Base-by-base conservation (phyloP, 345 rosid species). In the Fremontodendron californicum region DNA sequence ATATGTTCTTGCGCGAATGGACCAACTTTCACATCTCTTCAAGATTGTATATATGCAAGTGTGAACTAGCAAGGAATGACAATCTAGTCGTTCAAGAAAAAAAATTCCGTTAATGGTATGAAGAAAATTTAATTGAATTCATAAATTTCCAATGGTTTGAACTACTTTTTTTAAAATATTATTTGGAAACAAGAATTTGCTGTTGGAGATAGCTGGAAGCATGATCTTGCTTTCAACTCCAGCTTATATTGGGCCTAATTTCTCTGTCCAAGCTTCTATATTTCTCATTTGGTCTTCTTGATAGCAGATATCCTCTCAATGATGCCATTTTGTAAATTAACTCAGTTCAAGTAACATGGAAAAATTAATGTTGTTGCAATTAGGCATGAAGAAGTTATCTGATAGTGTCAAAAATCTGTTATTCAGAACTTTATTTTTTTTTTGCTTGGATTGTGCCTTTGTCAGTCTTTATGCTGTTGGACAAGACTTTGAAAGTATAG, bases 1-100 rank as follows among this genome's bases (percentile, higher is more conserved):
- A 74, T 75, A 37, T 79, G 57, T 77, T 55, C 78, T 71, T 29
- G 48, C 48, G 16, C 76, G 51, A 71, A 39, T n/a, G 70, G 27
- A 74, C 78, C 78, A 74, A 42, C n/a, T 49, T 74, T 64, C 58
- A 15, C 33, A 31, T 66, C 13, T 72, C 31, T 43, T 58, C 16
- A 46, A 35, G 69, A 48, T 75, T 29, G 57, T 43, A 3, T 15
- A 45, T 29, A 29, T 40, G 51, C 49, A 23, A 42, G 33, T 21
- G 39, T 18, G 21, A 75, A 25, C 33, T 31, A 13, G 21, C 31
- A 55, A 9, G 3, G 31, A 9, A 55, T 23, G 37, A 54, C 40
- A 4, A 10, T 12, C 15, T 29, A 7, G 65, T 37, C 2, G 10
- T 39, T 25, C 37, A 8, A 37, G 10, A 13, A 19, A 5, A 6